Evolutionary conservation across 805 yeast species (phyloP).

Genomic region (Priceomyces castillae): DNA sequence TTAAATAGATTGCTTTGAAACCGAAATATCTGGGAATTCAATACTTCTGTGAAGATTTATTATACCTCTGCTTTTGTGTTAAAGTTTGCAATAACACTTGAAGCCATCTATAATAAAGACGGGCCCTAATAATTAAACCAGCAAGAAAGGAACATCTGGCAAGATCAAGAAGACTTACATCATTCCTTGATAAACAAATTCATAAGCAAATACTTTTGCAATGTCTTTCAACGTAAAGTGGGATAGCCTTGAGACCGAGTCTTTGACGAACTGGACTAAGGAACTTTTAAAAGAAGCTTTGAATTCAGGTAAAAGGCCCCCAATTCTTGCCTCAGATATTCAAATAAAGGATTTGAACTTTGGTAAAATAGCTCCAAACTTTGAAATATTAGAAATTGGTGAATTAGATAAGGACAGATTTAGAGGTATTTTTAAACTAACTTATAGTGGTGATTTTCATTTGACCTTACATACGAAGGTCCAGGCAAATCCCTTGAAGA

Average conservation of each 20-base stretch:
- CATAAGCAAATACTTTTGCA: too few relatives aligned
- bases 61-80: not conserved
- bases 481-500: constrained; percentile 79
- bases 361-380: constrained; percentile 70
- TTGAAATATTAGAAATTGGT: constrained; percentile 80
- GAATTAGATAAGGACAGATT: constrained; percentile 74
- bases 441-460: constrained; percentile 72
- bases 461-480: constrained; percentile 75
- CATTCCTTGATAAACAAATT: too few relatives aligned
- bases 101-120: not conserved
- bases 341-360: constrained; percentile 65
- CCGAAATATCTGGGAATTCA: not conserved
- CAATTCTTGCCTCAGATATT: constrained; percentile 66
- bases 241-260: constrained; percentile 67
- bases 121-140: too few relatives aligned
- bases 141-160: too few relatives aligned
- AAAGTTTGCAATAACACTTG: not conserved
- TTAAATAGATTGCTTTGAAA: not conserved
- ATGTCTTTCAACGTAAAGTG: constrained; percentile 83
- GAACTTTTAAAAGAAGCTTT: constrained; percentile 68
- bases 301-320: constrained; percentile 70
- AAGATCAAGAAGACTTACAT: too few relatives aligned
- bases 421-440: constrained; percentile 77
- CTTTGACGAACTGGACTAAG: constrained; percentile 59
- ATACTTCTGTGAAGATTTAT: not conserved